These are phyloP conservation scores for Pseudofabraea citricarpa DNA, from an alignment of 2,329 filamentous ascomycete genomes.

Conservation along the genomic window DNA sequence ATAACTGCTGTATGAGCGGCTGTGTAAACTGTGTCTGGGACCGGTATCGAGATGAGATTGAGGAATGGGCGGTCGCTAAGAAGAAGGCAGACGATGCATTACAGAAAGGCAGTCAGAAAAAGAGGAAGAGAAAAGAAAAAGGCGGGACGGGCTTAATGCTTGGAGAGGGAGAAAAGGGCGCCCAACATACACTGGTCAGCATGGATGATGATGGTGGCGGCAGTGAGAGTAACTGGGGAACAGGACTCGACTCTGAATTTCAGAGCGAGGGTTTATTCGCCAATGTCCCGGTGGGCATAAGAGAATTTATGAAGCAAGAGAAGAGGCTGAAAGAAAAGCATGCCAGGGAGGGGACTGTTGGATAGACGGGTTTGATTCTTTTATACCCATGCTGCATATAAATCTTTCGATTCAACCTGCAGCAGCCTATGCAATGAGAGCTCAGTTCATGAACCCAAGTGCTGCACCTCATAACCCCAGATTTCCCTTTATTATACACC, in stretches of 20 bases:
- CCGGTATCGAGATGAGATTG: slow-evolving; percentile 82
- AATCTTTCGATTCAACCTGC: too few species aligned
- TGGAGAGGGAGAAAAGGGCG: slow-evolving; percentile 17
- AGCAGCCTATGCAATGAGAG: too few species aligned
- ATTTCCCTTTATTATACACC: too few species aligned
- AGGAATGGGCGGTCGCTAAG: slow-evolving; percentile 72
- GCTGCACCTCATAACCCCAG: too few species aligned
- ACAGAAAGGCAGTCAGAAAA: slow-evolving; percentile 26
- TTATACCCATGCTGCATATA: too few species aligned
- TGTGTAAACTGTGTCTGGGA: slow-evolving; percentile 99
- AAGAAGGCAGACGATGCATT: slow-evolving; percentile 57
- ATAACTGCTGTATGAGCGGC: slow-evolving; percentile 99
- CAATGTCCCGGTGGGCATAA: slow-evolving; percentile 82
- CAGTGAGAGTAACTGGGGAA: slow-evolving; percentile 63
- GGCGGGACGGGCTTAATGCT: slow-evolving; percentile 27
- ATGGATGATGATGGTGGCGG: slow-evolving; percentile 81
- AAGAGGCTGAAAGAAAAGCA: slow-evolving; percentile 82
- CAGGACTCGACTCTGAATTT: slow-evolving; percentile 37
- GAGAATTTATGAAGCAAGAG: slow-evolving; percentile 96
- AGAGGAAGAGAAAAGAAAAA: slow-evolving; percentile 21
- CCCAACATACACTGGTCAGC: slow-evolving; percentile 45
- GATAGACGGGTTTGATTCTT: slow-evolving; percentile 1
- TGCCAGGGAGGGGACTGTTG: slow-evolving; percentile 40
- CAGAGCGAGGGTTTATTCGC: slow-evolving; percentile 68
- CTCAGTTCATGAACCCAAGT: too few species aligned